phyloP scores from a whole-genome alignment of 352 stramenopile genomes.

The Thalassiosira hispida region DNA sequence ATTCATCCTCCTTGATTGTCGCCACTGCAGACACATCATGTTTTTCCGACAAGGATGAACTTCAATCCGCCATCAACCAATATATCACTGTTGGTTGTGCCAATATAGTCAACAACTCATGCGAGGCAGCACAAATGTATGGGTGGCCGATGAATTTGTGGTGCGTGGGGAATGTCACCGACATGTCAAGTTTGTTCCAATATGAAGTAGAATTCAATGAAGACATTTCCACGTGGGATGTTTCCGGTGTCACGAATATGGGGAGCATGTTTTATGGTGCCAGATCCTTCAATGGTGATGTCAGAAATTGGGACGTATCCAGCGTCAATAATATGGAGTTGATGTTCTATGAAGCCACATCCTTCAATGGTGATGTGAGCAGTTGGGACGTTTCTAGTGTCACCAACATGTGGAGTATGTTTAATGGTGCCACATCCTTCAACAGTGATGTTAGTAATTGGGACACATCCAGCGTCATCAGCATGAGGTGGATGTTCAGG shows the following conservation, averaged over 20 bases:
- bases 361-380: slow-evolving; percentile 22
- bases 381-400: slow-evolving; percentile 13
- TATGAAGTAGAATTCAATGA: no score
- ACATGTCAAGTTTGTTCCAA: no score
- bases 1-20: no score
- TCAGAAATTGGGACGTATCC: slow-evolving; percentile 12
- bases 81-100: not conserved
- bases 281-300: slow-evolving; percentile 14
- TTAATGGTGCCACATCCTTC: slow-evolving; percentile 35
- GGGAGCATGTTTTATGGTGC: not conserved
- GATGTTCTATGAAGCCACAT: slow-evolving; percentile 7
- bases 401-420: slow-evolving; percentile 49
- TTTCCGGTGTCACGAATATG: not conserved
- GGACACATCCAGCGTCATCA: slow-evolving; percentile 32
- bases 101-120: no score
- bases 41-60: no score
- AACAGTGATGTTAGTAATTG: slow-evolving; percentile 41
- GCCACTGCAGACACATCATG: no score
- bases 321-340: slow-evolving; percentile 12
- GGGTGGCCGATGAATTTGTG: slow-evolving; percentile 21
- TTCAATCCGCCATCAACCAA: not conserved
- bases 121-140: slow-evolving; percentile 7
- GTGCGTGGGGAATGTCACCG: not conserved
- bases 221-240: slow-evolving; percentile 2
- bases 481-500: no score